Conservation (phyloP, 805 yeast species). For the Suhomyces pyralidae region DNA sequence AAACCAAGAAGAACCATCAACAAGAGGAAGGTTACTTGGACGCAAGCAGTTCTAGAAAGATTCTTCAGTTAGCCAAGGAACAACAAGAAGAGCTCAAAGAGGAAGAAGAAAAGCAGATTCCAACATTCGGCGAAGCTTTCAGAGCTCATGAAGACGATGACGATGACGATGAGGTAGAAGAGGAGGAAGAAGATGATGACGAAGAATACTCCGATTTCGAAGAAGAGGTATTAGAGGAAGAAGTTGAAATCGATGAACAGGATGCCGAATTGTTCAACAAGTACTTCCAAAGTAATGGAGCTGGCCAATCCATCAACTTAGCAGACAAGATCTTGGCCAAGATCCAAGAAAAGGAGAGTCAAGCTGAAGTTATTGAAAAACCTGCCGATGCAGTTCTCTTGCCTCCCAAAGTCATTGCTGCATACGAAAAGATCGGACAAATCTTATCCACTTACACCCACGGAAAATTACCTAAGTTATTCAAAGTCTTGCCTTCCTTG, state of each 20-base stretch:
- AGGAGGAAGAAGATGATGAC: constrained; percentile 42
- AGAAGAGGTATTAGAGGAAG: constrained; percentile 52
- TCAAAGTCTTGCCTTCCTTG: constrained; percentile 89
- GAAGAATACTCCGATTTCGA: constrained; percentile 58
- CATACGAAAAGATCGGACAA: constrained; percentile 87
- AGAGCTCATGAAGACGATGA: constrained; percentile 18
- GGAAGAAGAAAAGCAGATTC: constrained; percentile 51
- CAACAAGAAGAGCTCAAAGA: constrained; percentile 85
- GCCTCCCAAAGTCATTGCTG: constrained; percentile 95
- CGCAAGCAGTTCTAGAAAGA: constrained; percentile 77
- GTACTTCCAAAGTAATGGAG: constrained; percentile 51
- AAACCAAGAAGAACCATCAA: constrained; percentile 35
- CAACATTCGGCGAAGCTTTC: constrained; percentile 20
- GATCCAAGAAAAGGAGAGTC: constrained; percentile 66
- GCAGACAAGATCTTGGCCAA: constrained; percentile 95
- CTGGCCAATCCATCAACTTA: constrained; percentile 55
- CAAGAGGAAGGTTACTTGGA: constrained; percentile 69
- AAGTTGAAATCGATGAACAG: constrained; percentile 66
- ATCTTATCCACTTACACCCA: constrained; percentile 86
- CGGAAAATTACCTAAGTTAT: constrained; percentile 94
- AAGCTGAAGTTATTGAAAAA: constrained; percentile 26
- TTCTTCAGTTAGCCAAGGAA: constrained; percentile 82
- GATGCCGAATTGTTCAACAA: constrained; percentile 84
- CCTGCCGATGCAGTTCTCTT: constrained; percentile 73
- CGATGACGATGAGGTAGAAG: constrained; percentile 18